A percentile compares a stretch with the other conserved stretches of the same genome.
Evolutionary conservation across 805 yeast species (phyloP).

Genomic region (Candida awuae): DNA sequence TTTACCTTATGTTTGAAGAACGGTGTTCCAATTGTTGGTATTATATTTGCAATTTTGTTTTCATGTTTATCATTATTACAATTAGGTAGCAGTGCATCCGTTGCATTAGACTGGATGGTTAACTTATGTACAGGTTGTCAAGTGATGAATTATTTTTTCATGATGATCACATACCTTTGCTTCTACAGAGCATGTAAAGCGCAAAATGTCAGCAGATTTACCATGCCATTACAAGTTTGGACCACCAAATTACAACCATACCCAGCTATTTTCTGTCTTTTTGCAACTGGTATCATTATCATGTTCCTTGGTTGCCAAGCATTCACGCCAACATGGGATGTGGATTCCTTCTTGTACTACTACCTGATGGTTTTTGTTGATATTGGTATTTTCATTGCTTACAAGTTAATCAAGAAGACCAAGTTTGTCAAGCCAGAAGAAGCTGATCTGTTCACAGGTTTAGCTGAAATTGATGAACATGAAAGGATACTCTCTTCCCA

Average conservation of each 20-base stretch:
- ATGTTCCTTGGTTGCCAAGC: slow-evolving; percentile 34
- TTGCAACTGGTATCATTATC: slow-evolving; percentile 30
- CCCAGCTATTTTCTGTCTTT: slow-evolving; percentile 22
- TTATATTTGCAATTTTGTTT: slow-evolving; percentile 27
- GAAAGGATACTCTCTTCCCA: slow-evolving; percentile 29
- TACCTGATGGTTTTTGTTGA: slow-evolving; percentile 38
- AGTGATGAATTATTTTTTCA: slow-evolving; percentile 22
- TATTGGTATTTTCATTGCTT: slow-evolving; percentile 28
- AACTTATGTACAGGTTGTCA: slow-evolving; percentile 27
- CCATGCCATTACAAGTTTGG: slow-evolving; percentile 43
- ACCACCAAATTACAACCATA: slow-evolving; percentile 34
- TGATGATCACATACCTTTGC: slow-evolving; percentile 46
- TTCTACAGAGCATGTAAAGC: slow-evolving; percentile 56
- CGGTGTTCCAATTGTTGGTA: slow-evolving; percentile 44
- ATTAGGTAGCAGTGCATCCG: slow-evolving; percentile 27
- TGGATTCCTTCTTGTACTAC: slow-evolving; percentile 36
- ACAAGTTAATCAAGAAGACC: slow-evolving; percentile 34
- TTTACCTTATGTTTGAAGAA: slow-evolving; percentile 52
- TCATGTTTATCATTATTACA: slow-evolving; percentile 28
- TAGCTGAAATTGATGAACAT: slow-evolving; percentile 43
- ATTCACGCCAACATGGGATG: slow-evolving; percentile 32
- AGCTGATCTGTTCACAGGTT: slow-evolving; percentile 38
- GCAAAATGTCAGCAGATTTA: slow-evolving; percentile 42
- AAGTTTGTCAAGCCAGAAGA: slow-evolving; percentile 34
- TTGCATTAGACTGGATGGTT: slow-evolving; percentile 27